Percentiles rank a stretch among this genome's conserved stretches.
These are phyloP conservation scores for Basidioascus undulatus DNA, from an alignment of 768 basidiomycete genomes.

Conservation along the genomic window DNA sequence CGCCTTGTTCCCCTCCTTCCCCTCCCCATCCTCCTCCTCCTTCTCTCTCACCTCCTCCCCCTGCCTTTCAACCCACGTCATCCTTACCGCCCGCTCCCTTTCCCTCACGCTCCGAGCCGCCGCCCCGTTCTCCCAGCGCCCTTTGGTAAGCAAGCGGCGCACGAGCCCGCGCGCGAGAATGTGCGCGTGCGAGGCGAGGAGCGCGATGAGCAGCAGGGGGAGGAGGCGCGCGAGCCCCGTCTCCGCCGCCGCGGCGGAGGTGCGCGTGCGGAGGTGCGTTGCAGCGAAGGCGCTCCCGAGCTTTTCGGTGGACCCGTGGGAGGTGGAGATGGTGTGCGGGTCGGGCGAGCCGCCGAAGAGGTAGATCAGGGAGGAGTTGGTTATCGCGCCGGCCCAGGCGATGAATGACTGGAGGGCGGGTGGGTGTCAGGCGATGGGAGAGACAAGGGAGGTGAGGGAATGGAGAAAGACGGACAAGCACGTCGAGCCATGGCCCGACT, in stretches of 20 bases:
- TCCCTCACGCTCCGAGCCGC: no score
- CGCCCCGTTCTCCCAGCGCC: no score
- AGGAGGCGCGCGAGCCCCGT: constrained; percentile 20
- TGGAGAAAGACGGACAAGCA: constrained; percentile 26
- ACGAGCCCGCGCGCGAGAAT: constrained; percentile 37
- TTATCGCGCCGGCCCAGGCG: constrained; percentile 69
- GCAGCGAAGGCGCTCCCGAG: background rate
- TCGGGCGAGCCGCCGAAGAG: constrained; percentile 32
- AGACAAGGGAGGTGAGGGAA: background rate
- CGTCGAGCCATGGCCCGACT: constrained; percentile 84
- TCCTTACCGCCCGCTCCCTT: no score
- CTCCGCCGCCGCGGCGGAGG: constrained; percentile 2
- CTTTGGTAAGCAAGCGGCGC: constrained; percentile 44
- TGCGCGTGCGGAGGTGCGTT: constrained; percentile 1
- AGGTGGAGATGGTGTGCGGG: constrained; percentile 9
- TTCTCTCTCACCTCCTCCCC: no score
- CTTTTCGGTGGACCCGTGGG: constrained; percentile 8
- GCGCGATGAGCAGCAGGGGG: constrained; percentile 44
- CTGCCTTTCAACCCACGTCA: no score
- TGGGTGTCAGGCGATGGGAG: no score
- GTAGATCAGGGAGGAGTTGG: constrained; percentile 73
- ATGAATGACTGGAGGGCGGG: constrained; percentile 33
- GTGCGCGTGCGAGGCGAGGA: constrained; percentile 71
- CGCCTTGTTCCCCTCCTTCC: no score
- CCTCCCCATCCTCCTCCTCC: no score